Conservation (phyloP, 495 filamentous ascomycete species). For the Trichodelitschia bisporula region DNA sequence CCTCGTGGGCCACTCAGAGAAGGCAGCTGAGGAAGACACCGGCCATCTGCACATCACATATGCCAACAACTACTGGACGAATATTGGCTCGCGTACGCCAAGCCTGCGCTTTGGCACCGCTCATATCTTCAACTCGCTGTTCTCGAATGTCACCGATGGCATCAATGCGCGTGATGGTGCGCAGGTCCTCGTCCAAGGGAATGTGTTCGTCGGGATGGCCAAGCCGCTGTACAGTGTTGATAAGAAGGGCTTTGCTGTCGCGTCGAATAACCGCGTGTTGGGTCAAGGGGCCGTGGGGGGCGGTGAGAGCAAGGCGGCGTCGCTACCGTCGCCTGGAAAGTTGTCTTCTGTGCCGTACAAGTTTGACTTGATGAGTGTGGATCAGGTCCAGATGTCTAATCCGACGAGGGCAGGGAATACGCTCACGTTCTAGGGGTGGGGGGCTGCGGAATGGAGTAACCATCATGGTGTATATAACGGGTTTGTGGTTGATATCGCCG, state of each 20-base stretch:
- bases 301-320: too few species aligned
- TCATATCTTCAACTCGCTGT: constrained; percentile 25
- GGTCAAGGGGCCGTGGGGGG: too few species aligned
- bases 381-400: too few species aligned
- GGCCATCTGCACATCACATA: constrained; percentile 34
- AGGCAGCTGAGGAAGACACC: constrained; percentile 21
- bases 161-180: constrained; percentile 44
- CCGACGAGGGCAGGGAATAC: too few species aligned
- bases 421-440: too few species aligned
- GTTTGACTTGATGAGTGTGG: too few species aligned
- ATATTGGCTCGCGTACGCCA: constrained; percentile 34
- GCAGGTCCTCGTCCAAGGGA: constrained; percentile 36
- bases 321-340: too few species aligned
- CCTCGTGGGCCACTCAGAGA: constrained; percentile 35
- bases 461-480: too few species aligned
- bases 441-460: too few species aligned
- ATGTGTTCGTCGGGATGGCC: constrained; percentile 23
- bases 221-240: constrained; percentile 31
- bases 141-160: constrained; percentile 23
- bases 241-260: constrained; percentile 25
- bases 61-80: constrained; percentile 36
- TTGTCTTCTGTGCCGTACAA: too few species aligned
- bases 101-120: constrained; percentile 38
- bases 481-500: too few species aligned
- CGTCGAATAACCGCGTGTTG: constrained; percentile 27